A percentile compares a stretch with the other conserved stretches of the same genome.
Evolutionary conservation across 257 asterid genomes (phyloP).

Genomic region (Ilex asprella): DNA sequence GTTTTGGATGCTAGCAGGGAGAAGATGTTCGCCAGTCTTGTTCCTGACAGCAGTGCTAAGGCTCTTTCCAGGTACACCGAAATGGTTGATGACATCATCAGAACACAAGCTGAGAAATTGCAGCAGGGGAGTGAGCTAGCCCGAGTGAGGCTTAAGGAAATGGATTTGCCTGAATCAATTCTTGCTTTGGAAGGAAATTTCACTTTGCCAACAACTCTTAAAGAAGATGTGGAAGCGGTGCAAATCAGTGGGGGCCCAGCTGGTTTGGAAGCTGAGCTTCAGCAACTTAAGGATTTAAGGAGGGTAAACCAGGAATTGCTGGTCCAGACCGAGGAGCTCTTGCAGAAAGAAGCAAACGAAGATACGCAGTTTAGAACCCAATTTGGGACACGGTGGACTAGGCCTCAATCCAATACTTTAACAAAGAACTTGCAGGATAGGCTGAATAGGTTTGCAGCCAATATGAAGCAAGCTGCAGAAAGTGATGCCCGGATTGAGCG

Average conservation of each 20-base stretch:
- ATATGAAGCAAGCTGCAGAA: conserved; percentile 93
- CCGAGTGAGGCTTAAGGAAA: conserved; percentile 88
- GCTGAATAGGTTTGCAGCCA: conserved; percentile 80
- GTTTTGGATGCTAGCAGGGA: conserved; percentile 84
- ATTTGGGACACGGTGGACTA: conserved; percentile 89
- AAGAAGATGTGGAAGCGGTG: conserved; percentile 88
- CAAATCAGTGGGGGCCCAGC: conserved; percentile 95
- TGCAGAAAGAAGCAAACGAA: conserved; percentile 87
- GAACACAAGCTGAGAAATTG: conserved; percentile 95
- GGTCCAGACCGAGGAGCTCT: conserved; percentile 82
- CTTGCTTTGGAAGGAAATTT: conserved; percentile 85
- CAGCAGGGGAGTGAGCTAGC: conserved; percentile 99
- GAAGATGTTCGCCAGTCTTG: conserved; percentile 89
- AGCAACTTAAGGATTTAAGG: conserved; percentile 85
- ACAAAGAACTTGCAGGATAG: conserved; percentile 85
- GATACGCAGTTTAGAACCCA: conserved; percentile 91
- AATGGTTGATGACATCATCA: conserved; percentile 85
- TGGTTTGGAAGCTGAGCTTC: conserved; percentile 85
- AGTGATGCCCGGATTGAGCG: conserved; percentile 95
- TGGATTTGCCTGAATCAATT: conserved; percentile 94
- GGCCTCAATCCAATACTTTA: conserved; percentile 94
- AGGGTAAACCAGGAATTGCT: conserved; percentile 89
- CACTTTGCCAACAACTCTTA: conserved; percentile 51
- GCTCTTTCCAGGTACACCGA: conserved; percentile 93
- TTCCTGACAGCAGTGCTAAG: conserved; percentile 93